phyloP scores from a whole-genome alignment of 1,284 basidiomycete genomes.

The Mixia osmundae region DNA sequence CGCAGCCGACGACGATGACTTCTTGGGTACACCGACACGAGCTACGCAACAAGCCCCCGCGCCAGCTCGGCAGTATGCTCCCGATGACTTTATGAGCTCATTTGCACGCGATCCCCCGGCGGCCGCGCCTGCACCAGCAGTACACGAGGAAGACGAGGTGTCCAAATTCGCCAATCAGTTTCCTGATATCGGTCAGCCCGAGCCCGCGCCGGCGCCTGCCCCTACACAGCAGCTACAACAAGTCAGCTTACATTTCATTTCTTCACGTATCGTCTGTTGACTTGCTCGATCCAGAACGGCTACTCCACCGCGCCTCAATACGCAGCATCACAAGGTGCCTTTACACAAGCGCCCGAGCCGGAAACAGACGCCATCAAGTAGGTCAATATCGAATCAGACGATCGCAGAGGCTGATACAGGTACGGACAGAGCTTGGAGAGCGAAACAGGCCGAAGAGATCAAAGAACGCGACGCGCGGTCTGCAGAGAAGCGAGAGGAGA shows the following conservation, averaged over 20 bases:
- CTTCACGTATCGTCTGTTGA: not conserved
- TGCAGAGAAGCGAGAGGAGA: conserved; percentile 53
- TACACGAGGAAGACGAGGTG: conserved; percentile 13
- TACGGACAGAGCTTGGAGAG: conserved; percentile 53
- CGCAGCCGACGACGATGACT: conserved; percentile 2
- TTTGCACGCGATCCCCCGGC: conserved; percentile 7
- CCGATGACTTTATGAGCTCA: conserved; percentile 7
- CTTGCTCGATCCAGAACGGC: conserved; percentile 5
- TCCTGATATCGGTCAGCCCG: conserved; percentile 17
- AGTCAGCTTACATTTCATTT: not conserved
- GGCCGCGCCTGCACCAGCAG: conserved; percentile 4
- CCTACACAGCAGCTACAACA: conserved; percentile 1
- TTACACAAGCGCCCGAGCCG: conserved; percentile 4
- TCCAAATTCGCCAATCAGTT: conserved; percentile 20
- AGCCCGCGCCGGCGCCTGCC: not conserved
- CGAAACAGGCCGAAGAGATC: conserved; percentile 66
- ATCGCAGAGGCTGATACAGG: not conserved
- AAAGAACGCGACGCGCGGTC: conserved; percentile 53
- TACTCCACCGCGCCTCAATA: conserved; percentile 2
- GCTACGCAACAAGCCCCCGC: not conserved
- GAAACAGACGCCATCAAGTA: conserved; percentile 9
- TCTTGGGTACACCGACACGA: not conserved
- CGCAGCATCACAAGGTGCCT: conserved; percentile 1
- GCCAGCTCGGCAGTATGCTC: not conserved
- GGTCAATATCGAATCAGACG: not conserved